A percentile compares a stretch with the other conserved stretches of the same genome.
Evolutionary conservation across 352 stramenopile genomes (phyloP).

Genomic region (Pythium graminicola): DNA sequence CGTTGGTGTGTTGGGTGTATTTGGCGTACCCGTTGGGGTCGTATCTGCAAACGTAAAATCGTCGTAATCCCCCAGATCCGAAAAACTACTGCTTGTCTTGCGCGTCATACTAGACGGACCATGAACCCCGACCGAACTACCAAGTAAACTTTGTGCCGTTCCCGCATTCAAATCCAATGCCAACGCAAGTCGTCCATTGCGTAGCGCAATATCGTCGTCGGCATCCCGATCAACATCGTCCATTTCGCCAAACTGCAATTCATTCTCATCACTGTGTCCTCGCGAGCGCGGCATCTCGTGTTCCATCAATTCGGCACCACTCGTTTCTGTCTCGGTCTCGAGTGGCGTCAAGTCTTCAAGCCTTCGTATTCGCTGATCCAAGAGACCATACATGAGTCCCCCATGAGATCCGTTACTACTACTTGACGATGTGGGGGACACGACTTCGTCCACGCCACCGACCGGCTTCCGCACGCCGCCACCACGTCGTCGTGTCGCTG

Average conservation of each 20-base stretch:
- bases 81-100: conserved; percentile 86
- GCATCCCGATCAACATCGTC: conserved; percentile 20
- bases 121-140: conserved; percentile 15
- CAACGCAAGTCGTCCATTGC: conserved; percentile 35
- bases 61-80: conserved; percentile 80
- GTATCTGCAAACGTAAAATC: conserved; percentile 71
- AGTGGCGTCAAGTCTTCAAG: neutral
- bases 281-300: conserved; percentile 2
- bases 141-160: conserved; percentile 23
- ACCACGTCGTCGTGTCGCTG: neutral
- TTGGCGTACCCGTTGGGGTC: conserved; percentile 35
- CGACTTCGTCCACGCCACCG: conserved; percentile 10
- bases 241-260: conserved; percentile 27
- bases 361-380: conserved; percentile 14
- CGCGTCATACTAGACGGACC: conserved; percentile 43
- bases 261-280: conserved; percentile 17
- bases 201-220: conserved; percentile 22
- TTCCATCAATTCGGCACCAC: no score
- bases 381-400: conserved; percentile 7
- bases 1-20: conserved; percentile 27
- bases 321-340: neutral
- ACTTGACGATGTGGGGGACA: conserved; percentile 28
- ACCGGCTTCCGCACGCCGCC: neutral
- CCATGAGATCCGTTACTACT: conserved; percentile 26
- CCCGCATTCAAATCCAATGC: conserved; percentile 63